phyloP scores from a whole-genome alignment of 2,329 filamentous ascomycete species.

The Claviceps humidiphila region DNA sequence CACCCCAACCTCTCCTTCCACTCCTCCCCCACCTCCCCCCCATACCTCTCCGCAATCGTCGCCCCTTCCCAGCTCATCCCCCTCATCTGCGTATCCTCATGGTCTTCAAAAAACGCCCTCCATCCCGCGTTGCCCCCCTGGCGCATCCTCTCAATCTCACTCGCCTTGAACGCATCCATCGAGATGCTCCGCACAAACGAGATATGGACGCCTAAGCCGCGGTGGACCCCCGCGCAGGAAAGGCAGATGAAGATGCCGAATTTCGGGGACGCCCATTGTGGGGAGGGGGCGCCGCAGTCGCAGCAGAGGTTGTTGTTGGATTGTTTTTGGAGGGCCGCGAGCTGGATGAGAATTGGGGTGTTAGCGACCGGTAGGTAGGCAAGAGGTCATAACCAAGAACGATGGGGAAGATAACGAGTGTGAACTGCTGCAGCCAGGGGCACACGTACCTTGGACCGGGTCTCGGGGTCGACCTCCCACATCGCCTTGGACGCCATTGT shows the following conservation, averaged over 20 bases:
- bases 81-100: constrained; percentile 51
- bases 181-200: constrained; percentile 95
- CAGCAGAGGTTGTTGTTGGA: constrained; percentile 83
- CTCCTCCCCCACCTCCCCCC: constrained; percentile 81
- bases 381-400: neutral
- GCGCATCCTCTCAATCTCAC: constrained; percentile 88
- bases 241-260: constrained; percentile 99
- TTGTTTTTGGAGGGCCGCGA: constrained; percentile 81
- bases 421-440: constrained; percentile 3
- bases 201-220: constrained; percentile 91
- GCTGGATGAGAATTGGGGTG: constrained; percentile 35
- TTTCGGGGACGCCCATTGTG: constrained; percentile 96
- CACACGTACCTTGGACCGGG: constrained; percentile 66
- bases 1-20: constrained; percentile 83
- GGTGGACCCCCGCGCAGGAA: constrained; percentile 86
- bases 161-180: constrained; percentile 95
- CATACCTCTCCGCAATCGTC: constrained; percentile 81
- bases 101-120: constrained; percentile 72
- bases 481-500: constrained; percentile 60
- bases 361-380: neutral
- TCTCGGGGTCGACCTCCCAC: constrained; percentile 99
- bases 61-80: constrained; percentile 70
- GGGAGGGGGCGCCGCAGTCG: constrained; percentile 89
- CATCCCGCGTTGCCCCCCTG: constrained; percentile 81
- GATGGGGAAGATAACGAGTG: neutral